Evolutionary conservation across 2,329 filamentous ascomycete species (phyloP), one percentile per base, ranked within the genome.

Genomic region (Pezicula neosporulosa): DNA sequence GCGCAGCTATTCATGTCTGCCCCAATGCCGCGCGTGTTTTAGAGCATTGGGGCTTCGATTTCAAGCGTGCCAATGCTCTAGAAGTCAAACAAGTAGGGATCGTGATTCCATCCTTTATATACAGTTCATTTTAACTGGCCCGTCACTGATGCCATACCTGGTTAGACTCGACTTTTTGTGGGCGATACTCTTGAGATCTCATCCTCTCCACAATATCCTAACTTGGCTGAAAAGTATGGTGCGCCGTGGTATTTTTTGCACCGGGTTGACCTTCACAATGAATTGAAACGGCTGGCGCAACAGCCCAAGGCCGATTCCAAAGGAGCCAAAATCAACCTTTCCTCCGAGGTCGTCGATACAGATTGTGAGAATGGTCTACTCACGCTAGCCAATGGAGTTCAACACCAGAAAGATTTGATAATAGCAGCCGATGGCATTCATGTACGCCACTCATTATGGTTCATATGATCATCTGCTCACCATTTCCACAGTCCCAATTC

Each of bases 221-320:
- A 45, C 15, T 28, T 30, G 24, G 35, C 16, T 6, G 19, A 38
- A 5, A 27, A 16, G 6, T 48, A n/a, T 38, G 56, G 58, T 1
- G 52, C 51, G 16, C 44, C 49, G 6, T 38, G 52, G 30, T 59
- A 48, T 36, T 53, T 49, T 44, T 50, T 68, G 9, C 71, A 73
- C 49, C 64, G 71, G n/a, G 66, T 72, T 24, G 71, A 73, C 49
- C 57, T 74, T 45, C 71, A 73, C 52, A 65, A 64, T 24, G 55
- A 65, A 19, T 56, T 72, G 4, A 66, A 67, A 44, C 33, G 61
- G 27, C 59, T 66, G 18, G 68, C 69, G 0, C 56, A 61, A 8
- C 15, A 28, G 16, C 35, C 60, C 18, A 43, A 60, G 24, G 54
- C 58, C 5, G 57, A 56, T 6, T 51, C 59, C 5, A 56, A 53